A percentile compares a stretch with the other conserved stretches of the same genome.
Evolutionary conservation across 2,329 filamentous ascomycete species (phyloP).

Genomic region (Bipolaris victoriae): DNA sequence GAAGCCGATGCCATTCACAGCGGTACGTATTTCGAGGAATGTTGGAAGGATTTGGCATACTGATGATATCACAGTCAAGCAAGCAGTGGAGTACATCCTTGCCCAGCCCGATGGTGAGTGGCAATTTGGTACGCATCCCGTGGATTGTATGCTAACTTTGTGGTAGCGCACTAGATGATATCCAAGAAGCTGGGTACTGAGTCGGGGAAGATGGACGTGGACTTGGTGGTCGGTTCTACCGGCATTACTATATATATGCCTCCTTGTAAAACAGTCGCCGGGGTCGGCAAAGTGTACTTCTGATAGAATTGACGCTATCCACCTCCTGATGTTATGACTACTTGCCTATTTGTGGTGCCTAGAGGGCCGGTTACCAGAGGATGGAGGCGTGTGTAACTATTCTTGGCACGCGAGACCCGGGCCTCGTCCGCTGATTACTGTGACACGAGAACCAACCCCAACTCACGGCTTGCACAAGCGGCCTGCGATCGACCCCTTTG

Average conservation of each 20-base stretch:
- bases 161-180: constrained; percentile 43
- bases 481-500: constrained; percentile 29
- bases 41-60: constrained; percentile 17
- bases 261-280: constrained; percentile 49
- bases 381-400: constrained; percentile 23
- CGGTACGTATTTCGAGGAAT: constrained; percentile 63
- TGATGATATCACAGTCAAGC: constrained; percentile 70
- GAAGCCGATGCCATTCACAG: constrained; percentile 94
- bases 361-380: constrained; percentile 4
- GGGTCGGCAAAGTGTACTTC: constrained; percentile 45
- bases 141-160: constrained; percentile 26
- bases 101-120: constrained; percentile 85
- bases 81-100: constrained; percentile 93
- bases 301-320: constrained; percentile 46
- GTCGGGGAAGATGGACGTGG: constrained; percentile 35
- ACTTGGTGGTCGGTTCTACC: constrained; percentile 40
- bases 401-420: constrained; percentile 25
- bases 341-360: constrained; percentile 14
- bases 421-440: constrained; percentile 28
- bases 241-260: constrained; percentile 47
- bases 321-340: constrained; percentile 24
- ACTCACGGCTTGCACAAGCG: constrained; percentile 22
- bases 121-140: constrained; percentile 30
- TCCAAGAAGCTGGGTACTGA: constrained; percentile 23
- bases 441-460: constrained; percentile 34